A percentile compares a stretch with the other conserved stretches of the same genome.
Evolutionary conservation across 805 yeast genomes (phyloP).

Genomic region (Cephaloascus albidus): DNA sequence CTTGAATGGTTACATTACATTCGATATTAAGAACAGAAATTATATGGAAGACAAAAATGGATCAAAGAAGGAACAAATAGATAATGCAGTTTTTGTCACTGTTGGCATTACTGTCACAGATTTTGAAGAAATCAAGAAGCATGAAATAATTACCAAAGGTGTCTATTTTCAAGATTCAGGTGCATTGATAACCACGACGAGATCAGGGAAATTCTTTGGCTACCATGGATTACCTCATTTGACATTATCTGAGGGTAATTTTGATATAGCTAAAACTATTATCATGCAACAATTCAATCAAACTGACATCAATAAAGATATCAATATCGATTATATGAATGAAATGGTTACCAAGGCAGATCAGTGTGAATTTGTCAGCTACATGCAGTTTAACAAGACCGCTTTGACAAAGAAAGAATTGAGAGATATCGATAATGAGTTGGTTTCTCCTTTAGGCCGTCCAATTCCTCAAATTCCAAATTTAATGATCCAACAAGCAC

Average conservation of each 20-base stretch:
- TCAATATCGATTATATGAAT: slow-evolving; percentile 27
- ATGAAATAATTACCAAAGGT: slow-evolving; percentile 44
- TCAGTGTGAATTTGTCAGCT: slow-evolving; percentile 66
- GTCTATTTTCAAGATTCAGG: slow-evolving; percentile 63
- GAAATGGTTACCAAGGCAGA: slow-evolving; percentile 19
- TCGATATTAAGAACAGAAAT: slow-evolving; percentile 6
- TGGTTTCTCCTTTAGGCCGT: slow-evolving; percentile 65
- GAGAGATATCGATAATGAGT: slow-evolving; percentile 60
- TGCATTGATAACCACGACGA: slow-evolving; percentile 45
- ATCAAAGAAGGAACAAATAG: slow-evolving; percentile 9
- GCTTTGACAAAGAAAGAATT: slow-evolving; percentile 43
- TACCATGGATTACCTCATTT: slow-evolving; percentile 54
- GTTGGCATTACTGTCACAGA: slow-evolving; percentile 26
- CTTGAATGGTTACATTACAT: slow-evolving; percentile 7
- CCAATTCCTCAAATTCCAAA: slow-evolving; percentile 58
- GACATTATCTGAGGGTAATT: slow-evolving; percentile 28
- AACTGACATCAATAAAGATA: slow-evolving; percentile 27
- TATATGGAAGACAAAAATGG: slow-evolving; percentile 2
- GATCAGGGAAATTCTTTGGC: slow-evolving; percentile 58
- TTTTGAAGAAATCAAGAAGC: slow-evolving; percentile 36
- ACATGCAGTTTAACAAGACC: slow-evolving; percentile 61
- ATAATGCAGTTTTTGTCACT: slow-evolving; percentile 25
- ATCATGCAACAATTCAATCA: slow-evolving; percentile 33
- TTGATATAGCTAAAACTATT: slow-evolving; percentile 33
- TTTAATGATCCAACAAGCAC: slow-evolving; percentile 41